These are phyloP conservation scores for Chondrostereum purpureum DNA, from an alignment of 1,284 basidiomycete species.

Conservation along the genomic window DNA sequence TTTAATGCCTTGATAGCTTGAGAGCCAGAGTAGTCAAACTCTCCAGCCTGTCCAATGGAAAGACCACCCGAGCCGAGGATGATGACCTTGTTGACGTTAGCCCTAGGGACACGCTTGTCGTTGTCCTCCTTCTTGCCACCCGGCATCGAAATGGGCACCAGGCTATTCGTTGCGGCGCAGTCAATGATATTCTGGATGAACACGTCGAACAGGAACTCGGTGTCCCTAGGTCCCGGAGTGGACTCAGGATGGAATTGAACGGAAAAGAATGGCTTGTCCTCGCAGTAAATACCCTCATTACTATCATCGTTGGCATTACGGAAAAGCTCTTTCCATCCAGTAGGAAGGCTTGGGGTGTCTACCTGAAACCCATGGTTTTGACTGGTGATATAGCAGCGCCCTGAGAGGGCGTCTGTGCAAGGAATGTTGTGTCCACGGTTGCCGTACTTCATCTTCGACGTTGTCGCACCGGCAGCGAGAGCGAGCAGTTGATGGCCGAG, in stretches of 20 bases:
- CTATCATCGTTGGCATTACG: conserved; percentile 95
- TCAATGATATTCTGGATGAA: conserved; percentile 88
- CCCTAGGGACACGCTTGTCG: conserved; percentile 69
- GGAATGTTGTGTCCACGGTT: conserved; percentile 99
- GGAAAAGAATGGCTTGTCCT: conserved; percentile 91
- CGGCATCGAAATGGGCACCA: conserved; percentile 79
- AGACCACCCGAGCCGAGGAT: conserved; percentile 97
- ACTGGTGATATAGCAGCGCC: conserved; percentile 97
- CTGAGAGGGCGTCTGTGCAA: conserved; percentile 90
- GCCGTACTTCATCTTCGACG: conserved; percentile 99
- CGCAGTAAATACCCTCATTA: conserved; percentile 96
- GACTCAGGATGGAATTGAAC: conserved; percentile 99
- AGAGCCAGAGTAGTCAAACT: conserved; percentile 98
- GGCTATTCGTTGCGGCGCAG: conserved; percentile 61
- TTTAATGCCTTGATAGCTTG: conserved; percentile 99
- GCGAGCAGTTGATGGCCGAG: conserved; percentile 97
- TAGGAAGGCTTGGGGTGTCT: conserved; percentile 72
- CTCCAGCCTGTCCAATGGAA: conserved; percentile 97
- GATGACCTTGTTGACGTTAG: conserved; percentile 86
- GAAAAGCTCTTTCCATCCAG: conserved; percentile 92
- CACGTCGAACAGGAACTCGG: conserved; percentile 98
- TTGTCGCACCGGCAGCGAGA: conserved; percentile 89
- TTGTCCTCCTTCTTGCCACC: conserved; percentile 86
- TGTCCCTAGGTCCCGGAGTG: conserved; percentile 96
- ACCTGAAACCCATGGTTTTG: conserved; percentile 99